These are phyloP conservation scores for carrot (Daucus carota) DNA, from an alignment of 129 eudicot genomes.

Conservation along the genomic window DNA sequence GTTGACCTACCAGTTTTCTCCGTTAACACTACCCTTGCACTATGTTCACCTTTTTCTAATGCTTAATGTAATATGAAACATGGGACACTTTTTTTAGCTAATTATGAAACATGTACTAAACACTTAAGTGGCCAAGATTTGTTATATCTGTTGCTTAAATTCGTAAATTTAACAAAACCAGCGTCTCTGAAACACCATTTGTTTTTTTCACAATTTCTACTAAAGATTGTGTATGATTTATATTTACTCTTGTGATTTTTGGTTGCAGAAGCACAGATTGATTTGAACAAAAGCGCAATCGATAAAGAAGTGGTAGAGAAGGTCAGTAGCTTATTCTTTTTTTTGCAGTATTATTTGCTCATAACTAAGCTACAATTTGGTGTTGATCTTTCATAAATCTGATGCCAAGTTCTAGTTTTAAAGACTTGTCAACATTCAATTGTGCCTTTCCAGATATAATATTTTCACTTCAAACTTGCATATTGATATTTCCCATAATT, in stretches of 20 bases:
- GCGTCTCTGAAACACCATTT: background rate
- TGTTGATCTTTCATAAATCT: background rate
- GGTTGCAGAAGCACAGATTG: constrained; percentile 64
- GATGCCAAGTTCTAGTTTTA: background rate
- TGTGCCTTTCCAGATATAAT: background rate
- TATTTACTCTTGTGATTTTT: background rate
- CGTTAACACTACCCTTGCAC: background rate
- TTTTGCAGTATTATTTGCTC: background rate
- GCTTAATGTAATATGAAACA: background rate
- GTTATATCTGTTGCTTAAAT: too few relatives aligned
- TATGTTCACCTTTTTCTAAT: background rate
- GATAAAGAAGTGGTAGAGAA: constrained; percentile 94
- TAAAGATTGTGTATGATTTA: background rate
- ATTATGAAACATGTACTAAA: too few relatives aligned
- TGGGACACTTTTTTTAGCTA: background rate
- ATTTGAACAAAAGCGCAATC: constrained; percentile 51
- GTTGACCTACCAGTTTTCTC: too few relatives aligned
- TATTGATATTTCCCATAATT: background rate
- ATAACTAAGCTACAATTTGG: background rate
- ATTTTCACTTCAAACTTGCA: background rate
- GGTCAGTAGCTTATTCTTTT: constrained; percentile 29
- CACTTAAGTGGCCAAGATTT: background rate
- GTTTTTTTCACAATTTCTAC: background rate
- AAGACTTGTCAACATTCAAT: background rate
- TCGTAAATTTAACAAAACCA: too few relatives aligned